These are phyloP conservation scores for Hericium erinaceus DNA, from an alignment of 768 basidiomycete genomes.

Conservation along the genomic window DNA sequence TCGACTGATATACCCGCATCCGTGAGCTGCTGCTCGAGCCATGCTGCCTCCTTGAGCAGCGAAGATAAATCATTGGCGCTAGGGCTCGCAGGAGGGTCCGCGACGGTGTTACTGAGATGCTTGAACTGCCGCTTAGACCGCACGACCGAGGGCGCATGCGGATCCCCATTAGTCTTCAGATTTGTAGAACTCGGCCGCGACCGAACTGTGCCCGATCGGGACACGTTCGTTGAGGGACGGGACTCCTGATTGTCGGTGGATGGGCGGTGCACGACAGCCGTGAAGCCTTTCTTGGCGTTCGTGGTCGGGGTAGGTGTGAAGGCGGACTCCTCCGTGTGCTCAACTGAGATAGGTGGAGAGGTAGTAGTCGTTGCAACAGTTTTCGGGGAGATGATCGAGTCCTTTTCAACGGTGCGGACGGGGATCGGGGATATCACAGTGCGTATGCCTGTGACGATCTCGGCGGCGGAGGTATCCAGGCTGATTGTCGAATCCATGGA, in stretches of 20 bases:
- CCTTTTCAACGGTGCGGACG: background rate
- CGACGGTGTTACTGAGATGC: conserved; percentile 11
- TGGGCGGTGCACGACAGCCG: conserved; percentile 25
- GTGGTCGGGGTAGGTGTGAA: conserved; percentile 15
- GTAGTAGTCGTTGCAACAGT: background rate
- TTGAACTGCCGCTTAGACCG: conserved; percentile 16
- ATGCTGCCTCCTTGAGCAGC: conserved; percentile 48
- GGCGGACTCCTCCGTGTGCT: conserved; percentile 14
- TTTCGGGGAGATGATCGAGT: background rate
- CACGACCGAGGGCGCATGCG: conserved; percentile 8
- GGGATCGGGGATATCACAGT: background rate
- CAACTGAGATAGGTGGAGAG: background rate
- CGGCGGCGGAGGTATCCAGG: background rate
- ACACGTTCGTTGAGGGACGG: conserved; percentile 1
- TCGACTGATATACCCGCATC: conserved; percentile 29
- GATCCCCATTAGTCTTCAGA: conserved; percentile 12
- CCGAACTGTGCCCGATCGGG: conserved; percentile 9
- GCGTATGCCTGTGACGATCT: background rate
- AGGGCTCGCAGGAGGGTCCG: conserved; percentile 35
- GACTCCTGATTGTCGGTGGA: conserved; percentile 4
- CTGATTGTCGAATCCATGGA: background rate
- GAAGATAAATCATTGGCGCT: conserved; percentile 43
- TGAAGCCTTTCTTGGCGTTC: conserved; percentile 19
- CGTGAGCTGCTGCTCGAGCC: conserved; percentile 45
- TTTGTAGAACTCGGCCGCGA: conserved; percentile 10